Conservation (phyloP, 2,329 filamentous ascomycete genomes). For the Xylariales sp. region DNA sequence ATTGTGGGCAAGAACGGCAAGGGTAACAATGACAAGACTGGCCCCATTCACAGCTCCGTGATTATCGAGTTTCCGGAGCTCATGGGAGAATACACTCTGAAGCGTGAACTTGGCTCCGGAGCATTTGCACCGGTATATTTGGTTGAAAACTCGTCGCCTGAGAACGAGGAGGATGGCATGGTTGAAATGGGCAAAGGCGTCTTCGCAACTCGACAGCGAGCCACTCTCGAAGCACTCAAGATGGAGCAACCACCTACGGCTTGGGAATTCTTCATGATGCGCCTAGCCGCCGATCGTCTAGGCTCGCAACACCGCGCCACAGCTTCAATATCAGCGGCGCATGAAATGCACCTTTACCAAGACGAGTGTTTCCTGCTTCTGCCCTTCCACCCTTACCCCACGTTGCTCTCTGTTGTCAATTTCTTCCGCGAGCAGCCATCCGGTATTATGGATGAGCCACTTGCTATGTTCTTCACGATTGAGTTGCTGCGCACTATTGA, state of each 20-base stretch:
- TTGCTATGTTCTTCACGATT: constrained; percentile 95
- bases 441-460: constrained; percentile 85
- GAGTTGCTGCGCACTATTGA: constrained; percentile 93
- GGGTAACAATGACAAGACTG: constrained; percentile 70
- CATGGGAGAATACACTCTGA: constrained; percentile 77
- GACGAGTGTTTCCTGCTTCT: constrained; percentile 92
- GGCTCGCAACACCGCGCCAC: constrained; percentile 76
- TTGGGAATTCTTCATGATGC: constrained; percentile 98
- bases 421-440: constrained; percentile 77
- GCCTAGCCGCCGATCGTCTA: constrained; percentile 80
- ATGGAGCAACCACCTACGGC: constrained; percentile 89
- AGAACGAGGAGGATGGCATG: constrained; percentile 56
- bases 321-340: constrained; percentile 82
- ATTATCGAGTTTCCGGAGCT: constrained; percentile 75
- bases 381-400: constrained; percentile 89
- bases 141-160: constrained; percentile 75
- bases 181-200: constrained; percentile 71
- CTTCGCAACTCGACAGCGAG: constrained; percentile 67
- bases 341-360: constrained; percentile 91
- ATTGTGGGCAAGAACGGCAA: constrained; percentile 68
- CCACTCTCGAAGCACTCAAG: constrained; percentile 84
- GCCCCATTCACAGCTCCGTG: constrained; percentile 68
- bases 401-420: constrained; percentile 94
- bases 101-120: constrained; percentile 88
- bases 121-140: constrained; percentile 97